Evolutionary conservation across 2,329 filamentous ascomycete genomes (phyloP).

Genomic region (Alternaria viburni): DNA sequence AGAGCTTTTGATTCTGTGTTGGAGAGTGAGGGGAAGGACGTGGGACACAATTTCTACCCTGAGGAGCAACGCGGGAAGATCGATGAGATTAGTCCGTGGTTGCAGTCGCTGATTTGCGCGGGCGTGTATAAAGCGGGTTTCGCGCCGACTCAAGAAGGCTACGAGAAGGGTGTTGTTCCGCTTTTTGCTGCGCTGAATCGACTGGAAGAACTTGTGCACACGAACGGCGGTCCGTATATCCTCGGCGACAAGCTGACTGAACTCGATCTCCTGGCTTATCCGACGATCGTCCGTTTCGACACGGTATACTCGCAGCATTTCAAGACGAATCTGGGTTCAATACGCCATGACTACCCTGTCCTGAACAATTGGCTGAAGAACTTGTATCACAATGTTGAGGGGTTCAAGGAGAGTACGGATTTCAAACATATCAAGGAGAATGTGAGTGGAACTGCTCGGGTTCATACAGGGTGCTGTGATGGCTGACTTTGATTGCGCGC

Average conservation of each 20-base stretch:
- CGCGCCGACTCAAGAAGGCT: slow-evolving; percentile 60
- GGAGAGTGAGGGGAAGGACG: slow-evolving; percentile 23
- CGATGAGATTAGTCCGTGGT: slow-evolving; percentile 60
- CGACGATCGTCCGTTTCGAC: slow-evolving; percentile 66
- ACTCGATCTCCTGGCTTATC: slow-evolving; percentile 64
- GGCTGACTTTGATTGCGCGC: not conserved
- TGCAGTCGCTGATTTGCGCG: slow-evolving; percentile 62
- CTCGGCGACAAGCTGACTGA: slow-evolving; percentile 64
- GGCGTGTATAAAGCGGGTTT: slow-evolving; percentile 70
- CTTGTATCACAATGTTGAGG: slow-evolving; percentile 63
- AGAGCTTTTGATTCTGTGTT: slow-evolving; percentile 61
- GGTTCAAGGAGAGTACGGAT: slow-evolving; percentile 65
- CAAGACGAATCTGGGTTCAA: slow-evolving; percentile 68
- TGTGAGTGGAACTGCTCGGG: slow-evolving; percentile 37
- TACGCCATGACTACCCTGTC: slow-evolving; percentile 66
- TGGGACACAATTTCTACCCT: slow-evolving; percentile 56
- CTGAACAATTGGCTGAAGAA: slow-evolving; percentile 66
- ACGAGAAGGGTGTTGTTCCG: slow-evolving; percentile 60
- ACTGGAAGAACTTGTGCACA: slow-evolving; percentile 58
- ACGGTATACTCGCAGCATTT: slow-evolving; percentile 70
- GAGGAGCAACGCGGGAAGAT: slow-evolving; percentile 56
- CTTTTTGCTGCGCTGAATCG: slow-evolving; percentile 67
- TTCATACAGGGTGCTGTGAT: not conserved
- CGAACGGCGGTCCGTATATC: slow-evolving; percentile 61
- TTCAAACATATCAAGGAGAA: slow-evolving; percentile 74